Conservation (phyloP, 768 basidiomycete species). For the Tricholoma furcatifolium region DNA sequence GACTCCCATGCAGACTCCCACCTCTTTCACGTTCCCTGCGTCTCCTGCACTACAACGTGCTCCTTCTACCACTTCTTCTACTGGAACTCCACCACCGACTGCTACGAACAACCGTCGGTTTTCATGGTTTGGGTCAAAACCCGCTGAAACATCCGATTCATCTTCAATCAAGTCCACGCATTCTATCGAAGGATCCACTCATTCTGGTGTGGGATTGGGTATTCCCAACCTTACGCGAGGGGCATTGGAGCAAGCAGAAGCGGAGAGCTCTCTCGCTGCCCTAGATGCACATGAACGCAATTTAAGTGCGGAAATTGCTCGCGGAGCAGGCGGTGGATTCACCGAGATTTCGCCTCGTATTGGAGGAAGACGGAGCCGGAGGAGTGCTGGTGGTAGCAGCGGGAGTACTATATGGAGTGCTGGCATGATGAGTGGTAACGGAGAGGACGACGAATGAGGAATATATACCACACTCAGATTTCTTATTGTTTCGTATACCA, state of each 20-base stretch:
- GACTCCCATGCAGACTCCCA: constrained; percentile 38
- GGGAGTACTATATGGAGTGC: constrained; percentile 88
- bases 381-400: constrained; percentile 64
- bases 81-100: constrained; percentile 25
- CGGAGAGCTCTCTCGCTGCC: constrained; percentile 71
- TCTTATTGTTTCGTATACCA: constrained; percentile 6
- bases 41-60: constrained; percentile 24
- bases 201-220: constrained; percentile 29
- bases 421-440: constrained; percentile 63
- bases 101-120: constrained; percentile 50
- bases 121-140: constrained; percentile 66
- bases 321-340: constrained; percentile 71
- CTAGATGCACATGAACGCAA: constrained; percentile 77
- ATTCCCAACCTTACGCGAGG: constrained; percentile 63
- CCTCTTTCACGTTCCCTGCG: constrained; percentile 24
- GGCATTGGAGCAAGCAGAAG: constrained; percentile 77
- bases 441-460: constrained; percentile 34
- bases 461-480: constrained; percentile 1
- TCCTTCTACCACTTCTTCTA: constrained; percentile 11
- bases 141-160: constrained; percentile 41
- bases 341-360: constrained; percentile 67
- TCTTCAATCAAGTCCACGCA: constrained; percentile 49
- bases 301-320: constrained; percentile 72
- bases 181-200: constrained; percentile 26
- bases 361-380: constrained; percentile 57